Evolutionary conservation across 257 asterid genomes (phyloP).

Genomic region (Solanum dulcamara): DNA sequence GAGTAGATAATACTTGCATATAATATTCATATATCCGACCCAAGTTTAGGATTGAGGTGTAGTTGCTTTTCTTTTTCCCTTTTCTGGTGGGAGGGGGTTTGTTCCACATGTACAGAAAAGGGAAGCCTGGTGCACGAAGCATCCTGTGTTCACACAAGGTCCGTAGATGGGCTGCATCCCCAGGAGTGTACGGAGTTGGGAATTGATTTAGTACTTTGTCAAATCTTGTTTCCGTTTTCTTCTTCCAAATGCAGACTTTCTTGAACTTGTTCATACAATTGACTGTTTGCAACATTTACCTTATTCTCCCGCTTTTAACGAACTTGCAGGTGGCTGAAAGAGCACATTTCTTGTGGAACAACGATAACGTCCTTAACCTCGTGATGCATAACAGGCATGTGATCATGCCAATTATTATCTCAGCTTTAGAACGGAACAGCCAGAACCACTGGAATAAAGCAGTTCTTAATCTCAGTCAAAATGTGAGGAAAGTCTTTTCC

Average conservation of each 20-base stretch:
- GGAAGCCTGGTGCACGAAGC: neutral
- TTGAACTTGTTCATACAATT: neutral
- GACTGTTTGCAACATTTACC: neutral
- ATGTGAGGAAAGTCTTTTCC: slow-evolving; percentile 20
- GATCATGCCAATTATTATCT: slow-evolving; percentile 29
- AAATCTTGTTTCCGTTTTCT: neutral
- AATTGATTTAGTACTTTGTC: neutral
- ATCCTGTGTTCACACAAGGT: neutral
- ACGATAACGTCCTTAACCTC: slow-evolving; percentile 28
- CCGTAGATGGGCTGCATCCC: neutral
- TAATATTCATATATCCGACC: neutral
- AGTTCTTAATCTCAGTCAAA: slow-evolving; percentile 31
- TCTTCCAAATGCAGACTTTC: neutral
- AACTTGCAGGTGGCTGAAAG: slow-evolving; percentile 33
- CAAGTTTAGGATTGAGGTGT: neutral
- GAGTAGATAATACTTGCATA: neutral
- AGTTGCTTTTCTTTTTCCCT: neutral
- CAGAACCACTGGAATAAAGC: slow-evolving; percentile 33
- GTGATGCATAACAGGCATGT: slow-evolving; percentile 20
- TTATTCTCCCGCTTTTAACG: neutral
- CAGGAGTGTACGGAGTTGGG: neutral
- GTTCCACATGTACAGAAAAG: neutral
- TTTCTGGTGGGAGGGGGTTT: neutral
- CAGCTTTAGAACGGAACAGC: slow-evolving; percentile 33
- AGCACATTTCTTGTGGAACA: slow-evolving; percentile 35